These are phyloP conservation scores for Coniella vitis DNA, from an alignment of 2,329 filamentous ascomycete genomes.

Conservation along the genomic window DNA sequence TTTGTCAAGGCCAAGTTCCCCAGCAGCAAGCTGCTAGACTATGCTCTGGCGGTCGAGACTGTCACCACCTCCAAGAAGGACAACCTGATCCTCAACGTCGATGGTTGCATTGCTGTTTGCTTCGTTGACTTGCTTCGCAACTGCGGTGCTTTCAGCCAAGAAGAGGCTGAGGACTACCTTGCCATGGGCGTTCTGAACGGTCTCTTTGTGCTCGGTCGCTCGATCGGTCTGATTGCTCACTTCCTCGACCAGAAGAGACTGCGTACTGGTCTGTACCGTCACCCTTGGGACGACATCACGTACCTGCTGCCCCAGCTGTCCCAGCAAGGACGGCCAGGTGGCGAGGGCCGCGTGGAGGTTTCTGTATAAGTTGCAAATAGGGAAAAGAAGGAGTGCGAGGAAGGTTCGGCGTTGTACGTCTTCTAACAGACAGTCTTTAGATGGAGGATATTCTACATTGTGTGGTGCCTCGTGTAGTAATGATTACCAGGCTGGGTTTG, in stretches of 20 bases:
- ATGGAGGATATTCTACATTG: slow-evolving; percentile 8
- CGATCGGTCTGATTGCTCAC: slow-evolving; percentile 98
- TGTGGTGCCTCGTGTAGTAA: slow-evolving; percentile 16
- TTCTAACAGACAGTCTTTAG: slow-evolving; percentile 9
- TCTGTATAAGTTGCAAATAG: slow-evolving; percentile 53
- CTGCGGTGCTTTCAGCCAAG: slow-evolving; percentile 90
- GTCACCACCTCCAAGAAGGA: slow-evolving; percentile 99
- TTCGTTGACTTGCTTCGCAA: slow-evolving; percentile 97
- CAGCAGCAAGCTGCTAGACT: slow-evolving; percentile 96
- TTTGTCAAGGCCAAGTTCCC: slow-evolving; percentile 98
- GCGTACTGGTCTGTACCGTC: slow-evolving; percentile 95
- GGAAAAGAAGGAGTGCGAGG: not conserved
- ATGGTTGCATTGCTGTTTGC: slow-evolving; percentile 96
- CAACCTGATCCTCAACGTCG: slow-evolving; percentile 98
- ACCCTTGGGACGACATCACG: slow-evolving; percentile 98
- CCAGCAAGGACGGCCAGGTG: slow-evolving; percentile 62
- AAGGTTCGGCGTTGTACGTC: not conserved
- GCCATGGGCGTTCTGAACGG: slow-evolving; percentile 99
- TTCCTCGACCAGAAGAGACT: slow-evolving; percentile 99
- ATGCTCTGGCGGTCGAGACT: slow-evolving; percentile 93
- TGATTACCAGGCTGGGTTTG: slow-evolving; percentile 15
- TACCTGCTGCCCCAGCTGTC: slow-evolving; percentile 81
- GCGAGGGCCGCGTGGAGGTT: slow-evolving; percentile 86
- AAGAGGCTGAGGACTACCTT: slow-evolving; percentile 98
- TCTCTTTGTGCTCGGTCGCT: slow-evolving; percentile 94